Base-by-base conservation (phyloP, 352 stramenopile species). In the Phytophthora fragariaefolia region DNA sequence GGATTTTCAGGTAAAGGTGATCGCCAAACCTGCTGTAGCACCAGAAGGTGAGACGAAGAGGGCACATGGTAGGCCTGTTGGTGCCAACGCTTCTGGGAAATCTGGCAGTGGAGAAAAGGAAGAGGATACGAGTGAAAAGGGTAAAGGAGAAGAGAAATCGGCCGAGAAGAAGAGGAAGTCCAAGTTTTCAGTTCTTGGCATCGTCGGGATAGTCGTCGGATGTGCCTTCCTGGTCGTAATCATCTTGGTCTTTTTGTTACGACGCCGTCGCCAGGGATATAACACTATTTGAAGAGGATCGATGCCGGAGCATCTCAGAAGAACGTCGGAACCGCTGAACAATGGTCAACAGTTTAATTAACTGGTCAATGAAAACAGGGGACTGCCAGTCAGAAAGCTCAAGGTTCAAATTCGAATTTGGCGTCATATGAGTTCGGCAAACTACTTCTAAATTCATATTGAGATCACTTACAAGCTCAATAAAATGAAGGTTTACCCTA, bases 151-250 rank as follows among this genome's bases (percentile, higher is more conserved):
- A 17, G 24, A 26, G 9, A 54, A 66, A 22, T 23, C 53, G 26
- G 6, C 47, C 23, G 56, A 64, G 26, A 56, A 51, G 43, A 57
- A 52, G 50, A 71, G 63, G 48, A 72, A 69, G 26, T 69, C 51
- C 15, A 77, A 74, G 53, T 71, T 77, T 63, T 68, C 62, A 6
- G 57, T 77, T 51, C 74, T 74, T 0, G 59, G 61, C 9, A 89
- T 89, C 38, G 67, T 89, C 36, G 76, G 69, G 0, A 77, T 83
- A 27, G 68, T 90, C 12, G 72, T 80, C 2, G 84, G 75, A 0
- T 76, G 67, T 6, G 57, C 73, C 7, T 83, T 90, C 18, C 36
- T 87, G 10, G 58, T 73, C 10, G 74, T 63, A 5, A 65, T 92
- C 9, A 43, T 84, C 7, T 73, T 77, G 4, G 38, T 82, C 0